Percentiles rank a stretch among this genome's conserved stretches.
phyloP scores from a whole-genome alignment of 495 filamentous ascomycete species.

The Podospora comata region DNA sequence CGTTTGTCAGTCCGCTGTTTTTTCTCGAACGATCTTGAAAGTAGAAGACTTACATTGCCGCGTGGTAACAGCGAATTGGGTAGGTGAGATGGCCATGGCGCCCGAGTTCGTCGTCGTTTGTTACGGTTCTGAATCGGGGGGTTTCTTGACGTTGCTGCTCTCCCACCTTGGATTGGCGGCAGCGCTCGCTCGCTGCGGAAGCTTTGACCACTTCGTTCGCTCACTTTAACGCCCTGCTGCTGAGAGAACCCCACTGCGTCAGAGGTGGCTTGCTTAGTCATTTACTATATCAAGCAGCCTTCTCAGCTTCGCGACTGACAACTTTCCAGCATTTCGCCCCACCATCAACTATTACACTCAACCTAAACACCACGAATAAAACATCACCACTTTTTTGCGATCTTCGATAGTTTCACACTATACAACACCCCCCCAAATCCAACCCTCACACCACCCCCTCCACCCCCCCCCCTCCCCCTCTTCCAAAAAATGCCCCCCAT shows the following conservation, averaged over 20 bases:
- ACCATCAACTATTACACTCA: not conserved
- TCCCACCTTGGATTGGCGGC: slow-evolving; percentile 6
- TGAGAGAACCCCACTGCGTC: not conserved
- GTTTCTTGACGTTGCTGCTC: slow-evolving; percentile 20
- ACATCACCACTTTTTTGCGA: not conserved
- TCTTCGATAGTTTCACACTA: no score
- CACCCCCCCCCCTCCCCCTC: not conserved
- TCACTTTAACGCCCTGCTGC: not conserved
- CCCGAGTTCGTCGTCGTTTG: slow-evolving; percentile 27
- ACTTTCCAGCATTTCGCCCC: not conserved
- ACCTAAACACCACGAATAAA: not conserved
- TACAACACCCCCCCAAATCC: not conserved
- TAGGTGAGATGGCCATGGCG: slow-evolving; percentile 73
- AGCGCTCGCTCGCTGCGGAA: slow-evolving; percentile 8
- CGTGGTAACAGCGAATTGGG: slow-evolving; percentile 84
- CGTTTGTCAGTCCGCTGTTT: slow-evolving; percentile 19
- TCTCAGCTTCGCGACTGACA: not conserved
- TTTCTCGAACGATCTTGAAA: not conserved
- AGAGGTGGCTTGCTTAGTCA: not conserved
- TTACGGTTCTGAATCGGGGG: slow-evolving; percentile 12
- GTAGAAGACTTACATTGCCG: slow-evolving; percentile 67
- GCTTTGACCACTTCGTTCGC: slow-evolving; percentile 21
- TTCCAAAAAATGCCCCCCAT: slow-evolving; percentile 69
- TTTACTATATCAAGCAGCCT: not conserved
- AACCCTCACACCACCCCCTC: not conserved